Evolutionary conservation across 805 yeast species (phyloP).

Genomic region (Ogataea ramenticola): DNA sequence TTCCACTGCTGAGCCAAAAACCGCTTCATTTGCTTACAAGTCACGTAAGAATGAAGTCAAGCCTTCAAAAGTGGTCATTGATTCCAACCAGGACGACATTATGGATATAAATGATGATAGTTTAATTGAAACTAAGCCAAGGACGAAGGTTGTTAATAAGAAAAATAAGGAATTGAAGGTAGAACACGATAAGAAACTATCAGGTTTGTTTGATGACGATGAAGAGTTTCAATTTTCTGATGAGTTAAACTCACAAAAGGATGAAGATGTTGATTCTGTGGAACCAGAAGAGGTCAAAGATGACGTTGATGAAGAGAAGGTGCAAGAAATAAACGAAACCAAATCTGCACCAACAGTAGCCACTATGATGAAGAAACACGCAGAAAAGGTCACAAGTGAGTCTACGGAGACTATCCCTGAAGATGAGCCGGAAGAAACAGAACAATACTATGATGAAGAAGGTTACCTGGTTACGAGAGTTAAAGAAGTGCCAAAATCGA

Average conservation of each 20-base stretch:
- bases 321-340: background rate
- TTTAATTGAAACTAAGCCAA: background rate
- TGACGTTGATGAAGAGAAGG: conserved; percentile 5
- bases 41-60: background rate
- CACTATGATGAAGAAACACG: background rate
- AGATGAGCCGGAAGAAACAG: conserved; percentile 4
- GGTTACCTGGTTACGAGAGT: conserved; percentile 21
- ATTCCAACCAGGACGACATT: background rate
- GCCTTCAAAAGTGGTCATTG: background rate
- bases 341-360: background rate
- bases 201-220: conserved; percentile 18
- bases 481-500: conserved; percentile 3
- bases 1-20: background rate
- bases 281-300: conserved; percentile 3
- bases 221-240: conserved; percentile 8
- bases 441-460: conserved; percentile 22
- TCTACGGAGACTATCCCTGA: background rate
- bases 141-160: conserved; percentile 9
- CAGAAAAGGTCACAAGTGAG: conserved; percentile 4
- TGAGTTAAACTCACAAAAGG: background rate
- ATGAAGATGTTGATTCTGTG: conserved; percentile 1
- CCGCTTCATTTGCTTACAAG: background rate
- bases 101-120: background rate
- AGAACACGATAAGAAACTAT: conserved; percentile 11
- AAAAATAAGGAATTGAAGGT: conserved; percentile 3